Base-by-base conservation (phyloP, 2,329 filamentous ascomycete genomes). In the Akanthomyces lecanii region DNA sequence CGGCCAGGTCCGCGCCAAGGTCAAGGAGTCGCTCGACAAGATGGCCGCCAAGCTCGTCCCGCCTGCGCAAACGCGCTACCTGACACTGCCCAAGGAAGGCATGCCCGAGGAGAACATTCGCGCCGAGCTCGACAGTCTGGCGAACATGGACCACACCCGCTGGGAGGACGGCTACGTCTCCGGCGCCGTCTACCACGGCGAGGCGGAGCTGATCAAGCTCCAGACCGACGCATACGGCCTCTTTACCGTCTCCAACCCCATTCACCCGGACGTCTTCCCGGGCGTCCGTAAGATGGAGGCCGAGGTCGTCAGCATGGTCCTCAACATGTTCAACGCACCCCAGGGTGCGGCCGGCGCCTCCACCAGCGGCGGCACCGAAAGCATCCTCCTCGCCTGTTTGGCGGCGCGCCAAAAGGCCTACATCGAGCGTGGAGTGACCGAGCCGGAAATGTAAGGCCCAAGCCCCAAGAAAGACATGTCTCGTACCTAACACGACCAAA, bases 231-330 rank as follows among this genome's bases (percentile, higher is more conserved):
- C 95, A 0, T 98, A 94, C 81, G 90, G 90, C 67, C 90, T 90
- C 76, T 99, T 99, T 75, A 94, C 92, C 57, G 95, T 99, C 36
- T 85, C 92, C 45, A 99, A 99, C 75, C 95, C 95, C 3, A 95
- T 99, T 69, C 95, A 99, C 75, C 95, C 95, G 7, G 95, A 99
- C 77, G 94, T 99, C 50, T 99, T 99, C 78, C 95, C 95, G 18
- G 95, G 94, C 33, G 93, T 99, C 59, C 84, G 95, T 71, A 99
- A 99, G 85, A 99, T 99, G 95, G 95, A 99, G 80, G 94, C 95
- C 51, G 95, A 99, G 79, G 82, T 99, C 65, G 95, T 99, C 59
- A 90, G 93, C 67, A 99, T 99, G 94, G 92, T 96, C 36, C 80
- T 96, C 65, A 85, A 85, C 51, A 79, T 99, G 75, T 99, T 97